A percentile compares a stretch with the other conserved stretches of the same genome.
phyloP scores from a whole-genome alignment of 2,329 filamentous ascomycete species.

The Ophiostoma piceae region DNA sequence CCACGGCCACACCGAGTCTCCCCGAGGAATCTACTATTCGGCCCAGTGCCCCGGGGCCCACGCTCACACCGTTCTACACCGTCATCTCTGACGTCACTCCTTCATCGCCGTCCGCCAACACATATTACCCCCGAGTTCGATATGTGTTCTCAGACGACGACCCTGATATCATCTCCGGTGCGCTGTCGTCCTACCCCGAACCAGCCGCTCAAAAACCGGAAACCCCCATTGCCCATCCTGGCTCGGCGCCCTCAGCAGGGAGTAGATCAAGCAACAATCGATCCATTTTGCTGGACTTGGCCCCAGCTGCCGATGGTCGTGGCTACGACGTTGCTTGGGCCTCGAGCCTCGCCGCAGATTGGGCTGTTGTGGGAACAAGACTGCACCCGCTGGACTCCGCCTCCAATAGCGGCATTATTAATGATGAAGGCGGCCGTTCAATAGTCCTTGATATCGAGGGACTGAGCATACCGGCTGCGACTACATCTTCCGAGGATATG shows the following conservation, averaged over 20 bases:
- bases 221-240: neutral
- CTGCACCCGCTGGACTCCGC: constrained; percentile 41
- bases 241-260: neutral
- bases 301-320: constrained; percentile 36
- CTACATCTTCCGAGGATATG: neutral
- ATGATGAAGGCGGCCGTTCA: constrained; percentile 33
- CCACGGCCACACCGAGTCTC: constrained; percentile 7
- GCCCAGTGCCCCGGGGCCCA: constrained; percentile 30
- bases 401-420: neutral
- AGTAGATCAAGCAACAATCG: constrained; percentile 45
- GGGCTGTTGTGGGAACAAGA: constrained; percentile 53
- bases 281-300: constrained; percentile 53
- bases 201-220: neutral
- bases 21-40: constrained; percentile 24
- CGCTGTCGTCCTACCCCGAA: constrained; percentile 37
- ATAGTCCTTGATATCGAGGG: constrained; percentile 62
- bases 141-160: constrained; percentile 95
- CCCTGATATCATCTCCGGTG: constrained; percentile 65
- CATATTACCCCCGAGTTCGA: constrained; percentile 78
- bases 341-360: constrained; percentile 67
- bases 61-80: constrained; percentile 79
- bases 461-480: constrained; percentile 15
- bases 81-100: constrained; percentile 72
- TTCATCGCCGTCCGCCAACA: constrained; percentile 39
- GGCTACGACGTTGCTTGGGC: constrained; percentile 58